Percentiles rank a stretch among this genome's conserved stretches.
Evolutionary conservation across 257 asterid species (phyloP).

Genomic region (Marsdenia floribunda): DNA sequence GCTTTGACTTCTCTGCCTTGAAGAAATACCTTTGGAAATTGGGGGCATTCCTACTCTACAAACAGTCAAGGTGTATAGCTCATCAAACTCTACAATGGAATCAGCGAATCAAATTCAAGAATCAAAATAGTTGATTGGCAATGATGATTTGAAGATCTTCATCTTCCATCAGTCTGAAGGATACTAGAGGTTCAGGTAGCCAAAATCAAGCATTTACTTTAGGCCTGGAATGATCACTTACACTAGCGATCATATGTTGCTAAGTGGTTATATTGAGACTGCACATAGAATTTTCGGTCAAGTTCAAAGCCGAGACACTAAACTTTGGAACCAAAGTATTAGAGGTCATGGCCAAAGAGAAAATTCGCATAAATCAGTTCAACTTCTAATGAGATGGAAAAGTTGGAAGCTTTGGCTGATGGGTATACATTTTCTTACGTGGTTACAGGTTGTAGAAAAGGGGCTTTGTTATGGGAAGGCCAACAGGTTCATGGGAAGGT

Average conservation of each 20-base stretch:
- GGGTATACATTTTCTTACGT: conserved; percentile 57
- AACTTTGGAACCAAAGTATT: conserved; percentile 69
- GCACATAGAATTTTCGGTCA: conserved; percentile 53
- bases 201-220: too few species aligned
- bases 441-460: conserved; percentile 51
- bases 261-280: conserved; percentile 31
- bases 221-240: too few species aligned
- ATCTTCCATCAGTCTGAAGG: conserved; percentile 1
- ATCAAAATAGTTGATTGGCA: not conserved
- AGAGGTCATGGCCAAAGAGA: conserved; percentile 34
- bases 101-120: conserved; percentile 8
- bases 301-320: conserved; percentile 44
- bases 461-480: conserved; percentile 47
- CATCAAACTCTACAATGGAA: not conserved
- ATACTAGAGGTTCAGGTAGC: not conserved
- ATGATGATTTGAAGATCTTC: conserved; percentile 1
- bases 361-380: conserved; percentile 31
- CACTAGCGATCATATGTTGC: conserved; percentile 11
- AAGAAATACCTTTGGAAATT: conserved; percentile 1
- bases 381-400: conserved; percentile 40
- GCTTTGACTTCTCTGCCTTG: too few species aligned
- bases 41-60: conserved; percentile 3
- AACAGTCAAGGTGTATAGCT: conserved; percentile 7
- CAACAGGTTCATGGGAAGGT: conserved; percentile 62
- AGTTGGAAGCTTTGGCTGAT: conserved; percentile 44